Evolutionary conservation across 371 early-diverging fungal genomes (phyloP), one percentile per base, ranked within the genome.

Genomic region (Mucor indicus): DNA sequence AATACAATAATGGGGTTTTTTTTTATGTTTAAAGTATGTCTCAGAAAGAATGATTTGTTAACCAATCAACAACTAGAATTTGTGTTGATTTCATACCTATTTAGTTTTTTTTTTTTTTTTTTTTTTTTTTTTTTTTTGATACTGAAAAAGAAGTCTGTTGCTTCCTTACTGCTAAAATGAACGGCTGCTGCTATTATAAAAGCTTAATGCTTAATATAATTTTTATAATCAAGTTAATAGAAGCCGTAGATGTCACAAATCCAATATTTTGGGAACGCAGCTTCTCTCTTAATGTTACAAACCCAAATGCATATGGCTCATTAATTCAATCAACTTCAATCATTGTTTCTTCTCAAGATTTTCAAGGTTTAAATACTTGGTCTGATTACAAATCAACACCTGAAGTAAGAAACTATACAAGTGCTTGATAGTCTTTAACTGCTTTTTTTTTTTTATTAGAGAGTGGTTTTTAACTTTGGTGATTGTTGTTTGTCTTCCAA

Each of bases 401-500:
- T 25, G 32, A 54, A 38, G 60, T 60, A 54, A 50, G 6, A 19
- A 35, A 23, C 5, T 8, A 11, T 29, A 12, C 3, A 25, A 22
- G 4, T 4, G 24, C 4, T 15, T 19, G 13, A 13, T 31, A 2
- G 17, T 11, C 23, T 23, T 16, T 1, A 19, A 25, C 24, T 16
- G 5, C 5, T 41, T 41, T 15, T 15, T 27, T 13, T 32, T 10
- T 15, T 29, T 9, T 33, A 2, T 8, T 40, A 60, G 60, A 60
- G 65, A 53, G 32, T 60, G 8, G 17, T 64, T 12, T 40, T 64
- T 21, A 56, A 64, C 20, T 60, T 64, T 46, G 60, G 44, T 9
- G 53, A 53, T 15, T 15, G 53, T 31, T 62, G 61, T 29, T 31
- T 15, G 6, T 49, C 62, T 6, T 41, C 54, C 3, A 64, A 60